Evolutionary conservation across 805 yeast genomes (phyloP).

Genomic region (Wickerhamiella slavikovae): DNA sequence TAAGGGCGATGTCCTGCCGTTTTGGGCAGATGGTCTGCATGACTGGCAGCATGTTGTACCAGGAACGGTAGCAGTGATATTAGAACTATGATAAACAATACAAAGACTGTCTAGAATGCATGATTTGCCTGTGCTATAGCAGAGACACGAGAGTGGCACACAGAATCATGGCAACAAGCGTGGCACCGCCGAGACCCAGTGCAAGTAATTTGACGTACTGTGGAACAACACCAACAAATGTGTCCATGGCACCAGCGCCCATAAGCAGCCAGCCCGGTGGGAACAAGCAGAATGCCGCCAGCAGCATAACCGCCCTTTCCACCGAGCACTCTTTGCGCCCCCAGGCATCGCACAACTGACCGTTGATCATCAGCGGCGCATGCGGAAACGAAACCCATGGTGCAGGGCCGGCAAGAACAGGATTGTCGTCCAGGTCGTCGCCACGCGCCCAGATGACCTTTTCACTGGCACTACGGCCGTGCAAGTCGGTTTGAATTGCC

Average conservation of each 20-base stretch:
- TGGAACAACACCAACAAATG: conserved; percentile 16
- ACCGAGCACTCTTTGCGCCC: conserved; percentile 8
- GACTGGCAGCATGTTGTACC: too few relatives aligned
- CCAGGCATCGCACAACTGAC: conserved; percentile 8
- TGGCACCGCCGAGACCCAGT: conserved; percentile 17
- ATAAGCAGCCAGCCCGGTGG: conserved; percentile 22
- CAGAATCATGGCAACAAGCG: conserved; percentile 23
- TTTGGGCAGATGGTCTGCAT: too few relatives aligned
- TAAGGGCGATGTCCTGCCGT: too few relatives aligned
- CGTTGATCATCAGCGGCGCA: conserved; percentile 1
- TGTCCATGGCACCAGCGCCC: conserved; percentile 20
- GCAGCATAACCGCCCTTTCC: conserved; percentile 7
- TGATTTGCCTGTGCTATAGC: conserved; percentile 2
- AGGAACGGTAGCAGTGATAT: too few relatives aligned
- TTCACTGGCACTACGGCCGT: not conserved
- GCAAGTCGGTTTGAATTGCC: not conserved
- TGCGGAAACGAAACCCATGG: conserved; percentile 8
- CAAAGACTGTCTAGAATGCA: too few relatives aligned
- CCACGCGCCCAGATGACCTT: conserved; percentile 1
- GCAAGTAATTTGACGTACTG: conserved; percentile 15
- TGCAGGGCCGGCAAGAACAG: conserved; percentile 9
- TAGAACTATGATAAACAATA: too few relatives aligned
- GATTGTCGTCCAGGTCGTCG: conserved; percentile 2
- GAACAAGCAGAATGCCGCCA: conserved; percentile 12
- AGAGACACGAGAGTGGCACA: conserved; percentile 29